These are phyloP conservation scores for Aspergillus arachidicola DNA, from an alignment of 2,329 filamentous ascomycete species.

Conservation along the genomic window DNA sequence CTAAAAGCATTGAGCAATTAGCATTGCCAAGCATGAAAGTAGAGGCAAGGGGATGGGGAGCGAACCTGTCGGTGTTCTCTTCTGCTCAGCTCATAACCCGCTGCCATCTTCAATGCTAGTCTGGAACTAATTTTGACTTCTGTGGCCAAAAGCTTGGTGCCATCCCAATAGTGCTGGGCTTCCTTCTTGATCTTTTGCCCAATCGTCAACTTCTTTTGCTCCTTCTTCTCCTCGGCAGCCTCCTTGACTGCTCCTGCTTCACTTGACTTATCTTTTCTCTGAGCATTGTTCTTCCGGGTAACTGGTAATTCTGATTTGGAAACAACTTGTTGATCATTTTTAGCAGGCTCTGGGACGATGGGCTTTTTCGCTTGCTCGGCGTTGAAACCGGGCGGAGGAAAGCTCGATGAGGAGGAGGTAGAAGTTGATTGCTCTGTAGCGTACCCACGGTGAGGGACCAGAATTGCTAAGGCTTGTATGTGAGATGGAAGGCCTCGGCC, in stretches of 20 bases:
- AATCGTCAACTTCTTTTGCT: slow-evolving; percentile 82
- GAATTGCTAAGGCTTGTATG: slow-evolving; percentile 59
- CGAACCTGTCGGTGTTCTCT: slow-evolving; percentile 82
- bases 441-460: slow-evolving; percentile 56
- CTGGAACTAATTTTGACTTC: slow-evolving; percentile 92
- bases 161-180: slow-evolving; percentile 94
- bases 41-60: slow-evolving; percentile 5
- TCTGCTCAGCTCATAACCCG: slow-evolving; percentile 92
- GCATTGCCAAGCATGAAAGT: neutral
- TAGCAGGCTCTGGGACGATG: slow-evolving; percentile 60
- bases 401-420: slow-evolving; percentile 43
- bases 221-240: slow-evolving; percentile 65
- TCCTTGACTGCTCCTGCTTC: slow-evolving; percentile 68
- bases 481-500: slow-evolving; percentile 50
- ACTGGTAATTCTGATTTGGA: slow-evolving; percentile 44
- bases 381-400: slow-evolving; percentile 87
- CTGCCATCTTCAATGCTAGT: slow-evolving; percentile 94
- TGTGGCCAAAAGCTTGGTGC: slow-evolving; percentile 88
- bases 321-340: slow-evolving; percentile 40
- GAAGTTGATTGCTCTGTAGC: slow-evolving; percentile 61
- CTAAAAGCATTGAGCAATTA: slow-evolving; percentile 36
- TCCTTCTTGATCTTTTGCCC: slow-evolving; percentile 96
- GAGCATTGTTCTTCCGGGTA: slow-evolving; percentile 48
- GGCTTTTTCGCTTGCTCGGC: slow-evolving; percentile 87
- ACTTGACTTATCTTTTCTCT: slow-evolving; percentile 55